Evolutionary conservation across 331 rosid species (phyloP), one percentile per base, ranked within the genome.

Genomic region (Pyracantha coccinea): DNA sequence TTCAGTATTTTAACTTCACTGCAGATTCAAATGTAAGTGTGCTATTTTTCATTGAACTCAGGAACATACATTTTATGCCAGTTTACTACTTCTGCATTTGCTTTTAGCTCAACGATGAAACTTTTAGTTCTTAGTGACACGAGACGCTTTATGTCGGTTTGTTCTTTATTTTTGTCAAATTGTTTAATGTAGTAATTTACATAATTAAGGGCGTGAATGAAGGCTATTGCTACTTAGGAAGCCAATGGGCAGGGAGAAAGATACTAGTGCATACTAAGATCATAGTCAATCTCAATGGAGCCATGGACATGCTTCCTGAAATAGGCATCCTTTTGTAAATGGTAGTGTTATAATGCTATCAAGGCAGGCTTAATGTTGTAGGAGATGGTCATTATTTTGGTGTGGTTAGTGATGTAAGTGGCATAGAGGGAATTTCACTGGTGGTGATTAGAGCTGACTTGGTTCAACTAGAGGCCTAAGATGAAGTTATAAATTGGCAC

Each of bases 1-100:
- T 93, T 84, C 96, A 90, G 88, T 89, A 86, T 81, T 93, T 91
- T 77, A 90, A 93, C 88, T 91, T 90, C 81, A 84, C 96, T 17
- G 81, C 86, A 59, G 97, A 93, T 88, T 93, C 98, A 70, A 85
- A 73, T 76, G 98, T 93, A 86, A 90, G 98, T 74, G 25, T 71
- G 57, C 66, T 71, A 52, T 60, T 13, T 52, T 69, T 41, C 35
- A 41, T 44, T 64, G 14, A 21, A 21, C n/a, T 16, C 59, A 29
- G 13, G 67, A 58, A 33, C 29, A 23, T 72, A 11, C 17, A 38
- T 0, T 75, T 32, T 19, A 21, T 35, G 10, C 66, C 28, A 16
- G 14, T 33, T 65, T 57, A 38, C 45, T 38, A 10, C 45, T 38
- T 10, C 1, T 38, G 45, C 45, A 38, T 4, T 38, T 0, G 45